Evolutionary conservation across 345 rosid genomes (phyloP), one percentile per base, ranked within the genome.

Genomic region (Alliaria petiolata): DNA sequence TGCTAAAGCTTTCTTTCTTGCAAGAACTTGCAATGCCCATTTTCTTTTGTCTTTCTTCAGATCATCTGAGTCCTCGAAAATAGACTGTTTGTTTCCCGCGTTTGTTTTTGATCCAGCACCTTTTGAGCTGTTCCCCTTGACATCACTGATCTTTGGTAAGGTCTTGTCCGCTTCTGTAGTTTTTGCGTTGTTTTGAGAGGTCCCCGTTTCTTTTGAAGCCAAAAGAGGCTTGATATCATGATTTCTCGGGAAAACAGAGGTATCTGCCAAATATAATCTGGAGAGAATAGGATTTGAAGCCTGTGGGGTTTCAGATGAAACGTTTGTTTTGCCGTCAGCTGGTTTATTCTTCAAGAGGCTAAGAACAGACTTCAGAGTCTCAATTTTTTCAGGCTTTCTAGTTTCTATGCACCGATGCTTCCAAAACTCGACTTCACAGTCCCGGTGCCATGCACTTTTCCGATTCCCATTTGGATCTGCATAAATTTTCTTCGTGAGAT

Each of bases 341-440:
- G 85, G 79, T 70, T 79, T 82, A 43, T 81, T 85, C 80, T 80
- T 85, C 53, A 95, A 85, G 62, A 85, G 89, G 74, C 73, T 73
- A 67, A 95, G 93, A 82, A 95, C 99, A 40, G 98, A 95, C 70
- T 85, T 82, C 77, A 95, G 83, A 70, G 98, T 95, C 71, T 89
- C 93, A 77, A 95, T 79, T 76, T 95, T 95, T 80, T 95, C 99
- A 52, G 96, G 95, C 74, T 87, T 89, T 60, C 86, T 72, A 61
- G 85, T 68, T 81, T 81, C 84, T 79, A 67, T 76, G 82, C 98
- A 89, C 30, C 99, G 95, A 76, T 95, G 80, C 88, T 91, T 95
- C 99, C 99, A 95, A 81, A 95, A 95, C 75, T 95, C 99, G 57
- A 95, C 95, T 70, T 88, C 99, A 81, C 99, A 95, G 68, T 91